These are phyloP conservation scores for Suillus fuscotomentosus DNA, from an alignment of 768 basidiomycete genomes.

Conservation along the genomic window DNA sequence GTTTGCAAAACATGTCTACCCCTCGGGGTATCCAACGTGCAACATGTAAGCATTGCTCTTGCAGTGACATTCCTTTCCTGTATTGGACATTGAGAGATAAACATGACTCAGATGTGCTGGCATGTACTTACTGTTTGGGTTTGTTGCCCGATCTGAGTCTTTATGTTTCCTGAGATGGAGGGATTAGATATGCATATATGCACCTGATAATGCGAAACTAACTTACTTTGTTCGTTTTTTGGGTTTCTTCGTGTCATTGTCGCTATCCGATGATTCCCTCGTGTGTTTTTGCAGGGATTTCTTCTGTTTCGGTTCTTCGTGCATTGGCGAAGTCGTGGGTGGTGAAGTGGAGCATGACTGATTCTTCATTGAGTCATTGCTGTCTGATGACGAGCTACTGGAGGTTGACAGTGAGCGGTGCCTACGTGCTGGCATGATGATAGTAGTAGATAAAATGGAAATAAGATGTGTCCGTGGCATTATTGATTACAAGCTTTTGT, in stretches of 20 bases:
- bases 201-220: background rate
- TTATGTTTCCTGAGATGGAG: background rate
- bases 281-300: background rate
- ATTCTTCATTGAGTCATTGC: background rate
- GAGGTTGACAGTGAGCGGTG: background rate
- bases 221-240: background rate
- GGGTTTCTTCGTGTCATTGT: background rate
- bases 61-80: background rate
- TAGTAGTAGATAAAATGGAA: background rate
- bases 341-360: no score
- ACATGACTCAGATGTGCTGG: no score
- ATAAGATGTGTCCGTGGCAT: background rate
- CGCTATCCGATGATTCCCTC: background rate
- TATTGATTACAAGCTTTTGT: background rate
- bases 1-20: constrained; percentile 7
- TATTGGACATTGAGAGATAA: background rate
- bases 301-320: background rate
- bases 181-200: background rate
- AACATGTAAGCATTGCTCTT: constrained; percentile 3
- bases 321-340: background rate
- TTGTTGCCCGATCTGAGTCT: background rate
- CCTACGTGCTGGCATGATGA: background rate
- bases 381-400: background rate
- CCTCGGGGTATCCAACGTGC: constrained; percentile 5
- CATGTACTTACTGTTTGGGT: background rate